Conservation (phyloP, 495 filamentous ascomycete genomes). For the Annulohypoxylon moriforme region DNA sequence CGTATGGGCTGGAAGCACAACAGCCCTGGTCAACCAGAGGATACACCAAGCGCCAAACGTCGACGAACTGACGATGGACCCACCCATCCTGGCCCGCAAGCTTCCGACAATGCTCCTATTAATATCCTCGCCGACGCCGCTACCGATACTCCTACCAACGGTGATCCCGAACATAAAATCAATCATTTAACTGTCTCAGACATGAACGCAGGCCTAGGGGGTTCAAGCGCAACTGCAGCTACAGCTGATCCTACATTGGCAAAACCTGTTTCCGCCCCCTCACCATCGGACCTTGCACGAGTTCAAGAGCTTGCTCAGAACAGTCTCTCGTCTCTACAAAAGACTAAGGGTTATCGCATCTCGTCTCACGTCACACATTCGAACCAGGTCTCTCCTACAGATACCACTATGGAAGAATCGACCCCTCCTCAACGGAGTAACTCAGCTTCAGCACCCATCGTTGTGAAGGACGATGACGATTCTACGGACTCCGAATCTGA, state of each 20-base stretch:
- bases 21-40: constrained; percentile 23
- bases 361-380: constrained; percentile 37
- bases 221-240: constrained; percentile 48
- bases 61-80: constrained; percentile 36
- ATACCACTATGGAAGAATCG: constrained; percentile 12
- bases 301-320: constrained; percentile 17
- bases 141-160: constrained; percentile 14
- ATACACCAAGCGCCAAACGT: constrained; percentile 40
- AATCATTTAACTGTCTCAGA: constrained; percentile 48
- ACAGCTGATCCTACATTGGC: constrained; percentile 48
- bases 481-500: constrained; percentile 49
- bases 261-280: background rate
- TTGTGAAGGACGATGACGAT: constrained; percentile 42
- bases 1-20: constrained; percentile 51
- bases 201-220: constrained; percentile 48
- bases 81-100: constrained; percentile 9
- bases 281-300: background rate
- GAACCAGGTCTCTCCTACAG: constrained; percentile 16
- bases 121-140: constrained; percentile 20
- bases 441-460: constrained; percentile 39
- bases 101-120: constrained; percentile 17
- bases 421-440: constrained; percentile 18
- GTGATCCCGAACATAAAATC: constrained; percentile 42
- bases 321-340: constrained; percentile 41
- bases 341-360: constrained; percentile 45